Base-by-base conservation (phyloP, 257 asterid genomes). In the Lycium ferocissimum region DNA sequence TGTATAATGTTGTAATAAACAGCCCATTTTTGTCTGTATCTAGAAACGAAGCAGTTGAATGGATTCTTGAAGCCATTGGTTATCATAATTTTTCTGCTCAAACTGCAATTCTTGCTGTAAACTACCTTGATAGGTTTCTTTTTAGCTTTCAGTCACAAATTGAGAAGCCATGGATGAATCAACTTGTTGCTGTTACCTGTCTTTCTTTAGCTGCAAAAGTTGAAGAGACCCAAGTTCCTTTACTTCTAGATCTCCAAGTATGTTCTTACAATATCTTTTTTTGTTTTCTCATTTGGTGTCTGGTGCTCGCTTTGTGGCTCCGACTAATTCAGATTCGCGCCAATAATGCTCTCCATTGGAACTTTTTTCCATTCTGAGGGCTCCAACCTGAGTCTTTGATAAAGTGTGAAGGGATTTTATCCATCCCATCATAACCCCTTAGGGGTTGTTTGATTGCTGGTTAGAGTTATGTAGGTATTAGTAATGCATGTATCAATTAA, bases 201-300 rank as follows among this genome's bases (percentile, higher is more conserved):
- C 94, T 95, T 40, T 95, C 98, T 87, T 88, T 94, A 83, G 97
- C 98, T 91, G 97, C 98, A 1, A 93, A 95, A 90, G 87, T 95
- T 81, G 98, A 95, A 71, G 98, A 94, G 88, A 89, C 90, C 65
- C 88, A 86, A 85, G 97, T 91, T 3, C 98, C 97, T 84, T 93
- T 93, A 4, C 95, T 95, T 75, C 38, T 93, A 69, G 95, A 94
- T 85, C 89, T 95, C 86, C 98, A 95, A 92, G 97, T 95, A 93
- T 79, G 82, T 53, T 9, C 8, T 76, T 26, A 26, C 63, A 51
- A 76, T 22, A 14, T 76, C 47, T 33, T 9, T 5, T 22, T 43
- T 7, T 93, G 81, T 51, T 71, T 35, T 35, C 1, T 37, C 49
- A 37, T 3, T 63, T 2, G 8, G 13, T 13, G 18, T 81, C n/a